Percentiles rank a stretch among this genome's conserved stretches.
phyloP scores from a whole-genome alignment of 768 basidiomycete species.

The Tylopilus felleus region DNA sequence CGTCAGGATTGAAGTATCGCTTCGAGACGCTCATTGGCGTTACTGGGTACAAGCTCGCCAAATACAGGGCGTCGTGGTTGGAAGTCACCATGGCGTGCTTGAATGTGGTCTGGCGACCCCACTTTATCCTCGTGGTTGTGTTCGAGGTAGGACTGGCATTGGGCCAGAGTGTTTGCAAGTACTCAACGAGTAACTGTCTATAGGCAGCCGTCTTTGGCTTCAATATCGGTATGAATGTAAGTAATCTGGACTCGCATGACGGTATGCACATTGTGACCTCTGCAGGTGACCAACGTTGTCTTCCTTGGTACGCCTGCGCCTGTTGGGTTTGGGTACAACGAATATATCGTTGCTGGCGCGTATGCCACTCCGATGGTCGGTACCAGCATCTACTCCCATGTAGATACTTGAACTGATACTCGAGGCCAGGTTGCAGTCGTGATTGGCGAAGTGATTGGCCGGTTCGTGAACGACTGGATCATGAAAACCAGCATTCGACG shows the following conservation, averaged over 20 bases:
- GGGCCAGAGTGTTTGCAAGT: neutral
- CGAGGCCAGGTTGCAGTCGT: constrained; percentile 41
- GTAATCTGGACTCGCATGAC: neutral
- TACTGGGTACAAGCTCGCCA: constrained; percentile 44
- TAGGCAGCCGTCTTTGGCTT: constrained; percentile 49
- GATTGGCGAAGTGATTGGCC: constrained; percentile 50
- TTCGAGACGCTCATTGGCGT: constrained; percentile 47
- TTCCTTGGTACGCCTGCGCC: constrained; percentile 48
- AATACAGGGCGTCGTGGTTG: constrained; percentile 42
- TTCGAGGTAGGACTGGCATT: constrained; percentile 34
- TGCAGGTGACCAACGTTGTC: constrained; percentile 51
- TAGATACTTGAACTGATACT: neutral
- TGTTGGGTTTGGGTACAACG: constrained; percentile 44
- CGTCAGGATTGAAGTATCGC: constrained; percentile 37
- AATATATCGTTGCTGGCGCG: constrained; percentile 38
- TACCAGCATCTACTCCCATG: neutral
- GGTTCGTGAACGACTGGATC: constrained; percentile 50
- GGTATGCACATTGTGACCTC: neutral
- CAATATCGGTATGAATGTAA: constrained; percentile 43
- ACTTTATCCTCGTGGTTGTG: constrained; percentile 37
- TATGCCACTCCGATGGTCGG: constrained; percentile 46
- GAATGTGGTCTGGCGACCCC: constrained; percentile 48
- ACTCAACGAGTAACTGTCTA: neutral
- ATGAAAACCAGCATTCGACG: constrained; percentile 41
- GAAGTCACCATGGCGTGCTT: constrained; percentile 33